Evolutionary conservation across 345 rosid genomes (phyloP), one percentile per base, ranked within the genome.

Genomic region (Cardamine chenopodiifolia): DNA sequence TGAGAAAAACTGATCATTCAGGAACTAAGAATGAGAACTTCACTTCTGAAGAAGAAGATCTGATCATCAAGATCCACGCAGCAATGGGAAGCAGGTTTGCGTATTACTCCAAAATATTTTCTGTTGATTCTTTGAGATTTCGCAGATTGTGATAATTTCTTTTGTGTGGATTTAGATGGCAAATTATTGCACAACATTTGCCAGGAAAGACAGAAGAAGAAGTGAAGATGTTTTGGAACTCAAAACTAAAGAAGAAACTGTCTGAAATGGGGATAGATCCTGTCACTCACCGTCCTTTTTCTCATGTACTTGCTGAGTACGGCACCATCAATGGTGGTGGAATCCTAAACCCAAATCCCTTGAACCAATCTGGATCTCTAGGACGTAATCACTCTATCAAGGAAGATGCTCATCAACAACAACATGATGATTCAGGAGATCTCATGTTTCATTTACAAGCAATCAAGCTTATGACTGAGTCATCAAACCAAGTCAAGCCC

Each of bases 161-260:
- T 66, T 60, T 60, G 20, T 60, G 59, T 60, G 65, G 59, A 44
- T 67, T 25, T 78, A 91, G 98, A 85, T 91, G 97, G 97, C 79
- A 93, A 23, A 83, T 95, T 55, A 92, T 92, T 70, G 99, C 99
- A 54, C 97, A 90, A 65, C 97, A 87, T 17, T 85, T 95, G 13
- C 96, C 97, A 2, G 99, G 97, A 17, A 86, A 97, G 82, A 92
- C 96, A 31, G 97, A 92, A 76, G 91, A 92, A 50, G 97, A 95
- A 73, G 97, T 95, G 69, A 95, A 95, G 59, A 95, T 90, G 73
- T 83, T 88, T 82, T 90, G 99, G 97, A 95, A 95, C 82, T 84
- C 97, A 3, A 92, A 83, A 84, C 89, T 92, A 25, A 86, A 83
- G 80, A 92, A 92, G 84, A 95, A 88, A 85, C 92, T 95, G 28